These are phyloP conservation scores for Ascodesmis nigricans DNA, from an alignment of 495 filamentous ascomycete species.

Conservation along the genomic window DNA sequence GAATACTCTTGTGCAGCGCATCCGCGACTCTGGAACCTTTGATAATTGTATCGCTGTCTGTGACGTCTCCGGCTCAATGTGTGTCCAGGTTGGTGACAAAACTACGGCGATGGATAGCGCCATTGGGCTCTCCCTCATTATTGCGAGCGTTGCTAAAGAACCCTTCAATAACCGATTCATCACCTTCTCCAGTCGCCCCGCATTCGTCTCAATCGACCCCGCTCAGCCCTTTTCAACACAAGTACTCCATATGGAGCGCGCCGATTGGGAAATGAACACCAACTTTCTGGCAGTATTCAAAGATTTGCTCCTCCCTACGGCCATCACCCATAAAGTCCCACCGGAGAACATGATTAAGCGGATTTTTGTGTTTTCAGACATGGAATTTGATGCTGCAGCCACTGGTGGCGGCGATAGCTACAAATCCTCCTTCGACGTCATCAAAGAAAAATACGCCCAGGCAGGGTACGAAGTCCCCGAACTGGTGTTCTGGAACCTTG, in stretches of 20 bases:
- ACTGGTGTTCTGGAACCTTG: slow-evolving; percentile 32
- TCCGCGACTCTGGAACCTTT: slow-evolving; percentile 27
- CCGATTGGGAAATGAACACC: slow-evolving; percentile 24
- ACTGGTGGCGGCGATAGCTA: not conserved
- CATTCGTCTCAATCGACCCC: slow-evolving; percentile 21
- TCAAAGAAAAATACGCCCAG: slow-evolving; percentile 22
- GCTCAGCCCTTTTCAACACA: slow-evolving; percentile 21
- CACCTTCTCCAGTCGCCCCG: slow-evolving; percentile 24
- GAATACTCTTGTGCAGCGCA: slow-evolving; percentile 28
- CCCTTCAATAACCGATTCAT: slow-evolving; percentile 29
- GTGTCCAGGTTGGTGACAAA: slow-evolving; percentile 22
- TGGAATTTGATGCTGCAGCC: slow-evolving; percentile 27
- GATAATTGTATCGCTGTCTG: slow-evolving; percentile 27
- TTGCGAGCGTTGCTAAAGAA: slow-evolving; percentile 26
- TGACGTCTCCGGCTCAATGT: slow-evolving; percentile 28
- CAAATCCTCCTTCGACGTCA: slow-evolving; percentile 24
- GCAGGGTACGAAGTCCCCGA: slow-evolving; percentile 29
- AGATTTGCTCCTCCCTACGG: slow-evolving; percentile 27
- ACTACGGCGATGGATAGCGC: slow-evolving; percentile 27
- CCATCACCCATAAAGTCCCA: slow-evolving; percentile 22
- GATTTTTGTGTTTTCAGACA: slow-evolving; percentile 29
- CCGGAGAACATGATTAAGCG: slow-evolving; percentile 30
- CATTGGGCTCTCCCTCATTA: slow-evolving; percentile 28
- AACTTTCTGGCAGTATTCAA: slow-evolving; percentile 28
- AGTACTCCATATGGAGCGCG: slow-evolving; percentile 9